phyloP scores from a whole-genome alignment of 2,329 filamentous ascomycete genomes.

The Daldinia eschscholtzii region DNA sequence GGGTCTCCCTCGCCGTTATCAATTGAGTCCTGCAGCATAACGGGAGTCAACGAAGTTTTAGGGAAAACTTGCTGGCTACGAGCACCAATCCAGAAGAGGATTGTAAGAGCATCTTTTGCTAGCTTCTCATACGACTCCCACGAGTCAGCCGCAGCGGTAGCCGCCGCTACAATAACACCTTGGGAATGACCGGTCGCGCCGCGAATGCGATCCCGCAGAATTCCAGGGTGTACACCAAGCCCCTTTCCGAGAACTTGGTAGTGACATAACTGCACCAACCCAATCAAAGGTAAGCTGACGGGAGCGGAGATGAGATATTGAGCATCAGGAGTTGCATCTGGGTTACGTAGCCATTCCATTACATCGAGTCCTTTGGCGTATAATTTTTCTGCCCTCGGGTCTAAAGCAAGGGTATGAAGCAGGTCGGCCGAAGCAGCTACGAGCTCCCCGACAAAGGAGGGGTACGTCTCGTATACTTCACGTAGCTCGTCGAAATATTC shows the following conservation, averaged over 20 bases:
- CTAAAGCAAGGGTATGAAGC: constrained; percentile 84
- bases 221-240: constrained; percentile 88
- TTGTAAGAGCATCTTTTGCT: constrained; percentile 83
- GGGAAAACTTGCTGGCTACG: constrained; percentile 98
- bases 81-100: constrained; percentile 98
- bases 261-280: constrained; percentile 94
- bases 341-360: constrained; percentile 90
- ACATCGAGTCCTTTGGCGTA: constrained; percentile 98
- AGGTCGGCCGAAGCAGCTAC: constrained; percentile 85
- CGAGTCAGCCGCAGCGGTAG: constrained; percentile 88
- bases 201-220: constrained; percentile 84
- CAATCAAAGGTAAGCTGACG: constrained; percentile 95
- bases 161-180: constrained; percentile 92
- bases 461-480: constrained; percentile 91
- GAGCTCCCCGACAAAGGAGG: constrained; percentile 88
- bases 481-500: constrained; percentile 99
- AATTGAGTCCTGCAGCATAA: constrained; percentile 89
- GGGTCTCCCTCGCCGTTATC: constrained; percentile 96
- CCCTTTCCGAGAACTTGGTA: constrained; percentile 95
- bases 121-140: constrained; percentile 93
- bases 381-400: constrained; percentile 91
- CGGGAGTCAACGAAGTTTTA: constrained; percentile 90
- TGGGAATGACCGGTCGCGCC: constrained; percentile 97
- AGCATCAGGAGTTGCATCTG: constrained; percentile 89
- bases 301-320: constrained; percentile 96